phyloP scores from a whole-genome alignment of 129 eudicot species.

The Escallonia rubra region DNA sequence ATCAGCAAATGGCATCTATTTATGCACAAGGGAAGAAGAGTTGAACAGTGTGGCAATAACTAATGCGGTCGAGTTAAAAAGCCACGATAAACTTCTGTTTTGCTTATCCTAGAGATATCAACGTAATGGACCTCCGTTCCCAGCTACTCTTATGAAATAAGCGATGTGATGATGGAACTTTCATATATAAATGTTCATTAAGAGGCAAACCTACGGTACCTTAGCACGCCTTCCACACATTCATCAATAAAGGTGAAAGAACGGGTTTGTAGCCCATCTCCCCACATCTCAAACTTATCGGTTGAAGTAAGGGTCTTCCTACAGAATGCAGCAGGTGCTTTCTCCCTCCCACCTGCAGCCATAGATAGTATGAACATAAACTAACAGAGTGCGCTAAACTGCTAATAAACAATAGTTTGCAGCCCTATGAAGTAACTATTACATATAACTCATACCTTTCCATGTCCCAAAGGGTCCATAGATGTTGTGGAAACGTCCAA shows the following conservation, averaged over 20 bases:
- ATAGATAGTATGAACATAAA: neutral
- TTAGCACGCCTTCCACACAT: slow-evolving; percentile 91
- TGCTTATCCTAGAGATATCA: no score
- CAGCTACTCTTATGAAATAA: no score
- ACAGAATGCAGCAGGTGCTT: slow-evolving; percentile 95
- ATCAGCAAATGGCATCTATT: no score
- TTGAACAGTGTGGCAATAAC: no score
- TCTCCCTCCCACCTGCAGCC: slow-evolving; percentile 80
- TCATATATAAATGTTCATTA: neutral
- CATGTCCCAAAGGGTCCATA: slow-evolving; percentile 94
- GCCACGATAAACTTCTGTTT: no score
- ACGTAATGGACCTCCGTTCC: no score
- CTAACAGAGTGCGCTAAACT: no score
- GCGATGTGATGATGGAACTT: neutral
- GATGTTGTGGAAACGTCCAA: slow-evolving; percentile 92
- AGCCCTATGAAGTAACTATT: neutral
- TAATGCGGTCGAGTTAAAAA: no score
- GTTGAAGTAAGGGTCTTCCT: slow-evolving; percentile 68
- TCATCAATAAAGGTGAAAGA: slow-evolving; percentile 96
- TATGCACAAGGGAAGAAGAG: no score
- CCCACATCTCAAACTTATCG: slow-evolving; percentile 98
- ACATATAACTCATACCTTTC: slow-evolving; percentile 50
- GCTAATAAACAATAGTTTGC: neutral
- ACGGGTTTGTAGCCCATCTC: slow-evolving; percentile 88
- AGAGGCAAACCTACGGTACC: slow-evolving; percentile 40